These are phyloP conservation scores for Ascochyta pisi DNA, from an alignment of 2,329 filamentous ascomycete species.

Conservation along the genomic window DNA sequence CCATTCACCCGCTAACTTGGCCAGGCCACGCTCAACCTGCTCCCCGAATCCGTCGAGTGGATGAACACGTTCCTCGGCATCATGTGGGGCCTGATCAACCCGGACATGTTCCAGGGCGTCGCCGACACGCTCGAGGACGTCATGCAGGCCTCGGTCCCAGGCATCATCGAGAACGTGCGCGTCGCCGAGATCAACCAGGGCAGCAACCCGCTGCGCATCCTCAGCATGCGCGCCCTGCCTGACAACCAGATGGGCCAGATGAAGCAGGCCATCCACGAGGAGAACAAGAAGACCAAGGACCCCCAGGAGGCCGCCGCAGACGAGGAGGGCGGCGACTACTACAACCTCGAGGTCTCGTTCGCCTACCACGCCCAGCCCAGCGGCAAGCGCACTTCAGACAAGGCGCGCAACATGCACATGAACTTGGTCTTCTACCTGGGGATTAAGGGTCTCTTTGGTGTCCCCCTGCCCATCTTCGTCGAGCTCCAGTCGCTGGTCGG, in stretches of 20 bases:
- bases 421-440: slow-evolving; percentile 93
- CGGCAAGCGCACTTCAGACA: slow-evolving; percentile 72
- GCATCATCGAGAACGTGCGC: slow-evolving; percentile 90
- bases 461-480: slow-evolving; percentile 86
- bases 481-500: slow-evolving; percentile 91
- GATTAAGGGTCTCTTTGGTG: slow-evolving; percentile 84
- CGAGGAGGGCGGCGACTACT: slow-evolving; percentile 89
- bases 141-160: slow-evolving; percentile 94
- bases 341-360: slow-evolving; percentile 89
- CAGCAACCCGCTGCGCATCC: slow-evolving; percentile 84
- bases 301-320: slow-evolving; percentile 86
- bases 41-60: slow-evolving; percentile 92
- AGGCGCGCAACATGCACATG: slow-evolving; percentile 97
- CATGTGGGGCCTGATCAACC: slow-evolving; percentile 90
- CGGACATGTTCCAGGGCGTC: slow-evolving; percentile 90
- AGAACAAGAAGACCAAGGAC: slow-evolving; percentile 82
- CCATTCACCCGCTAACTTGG: background rate
- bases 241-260: slow-evolving; percentile 82
- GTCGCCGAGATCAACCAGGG: slow-evolving; percentile 96
- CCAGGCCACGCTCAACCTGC: slow-evolving; percentile 80
- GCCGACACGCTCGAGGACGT: slow-evolving; percentile 95
- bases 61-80: slow-evolving; percentile 88
- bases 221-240: slow-evolving; percentile 85
- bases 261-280: slow-evolving; percentile 78
- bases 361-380: slow-evolving; percentile 88